Evolutionary conservation across 1,139 yeast genomes (phyloP), one percentile per base, ranked within the genome.

Genomic region (Suhomyces anneliseae): DNA sequence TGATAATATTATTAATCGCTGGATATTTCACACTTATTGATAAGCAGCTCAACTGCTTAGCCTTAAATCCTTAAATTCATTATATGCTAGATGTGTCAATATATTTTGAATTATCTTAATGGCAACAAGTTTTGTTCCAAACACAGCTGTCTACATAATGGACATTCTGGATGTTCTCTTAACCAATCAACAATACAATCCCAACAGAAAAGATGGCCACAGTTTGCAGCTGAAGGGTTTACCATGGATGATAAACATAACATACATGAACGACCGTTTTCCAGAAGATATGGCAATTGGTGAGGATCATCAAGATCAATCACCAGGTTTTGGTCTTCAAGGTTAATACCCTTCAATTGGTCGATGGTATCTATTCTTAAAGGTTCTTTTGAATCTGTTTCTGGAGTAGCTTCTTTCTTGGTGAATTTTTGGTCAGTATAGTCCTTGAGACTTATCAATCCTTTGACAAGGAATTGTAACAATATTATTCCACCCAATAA

Each of bases 121-220:
- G 93, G 89, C 42, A 92, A 68, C 42, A 92, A 68, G 57, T 87
- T 83, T 64, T 89, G 95, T 57, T 87, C 92, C 38, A 76, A 71
- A 51, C 93, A 81, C 39, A 73, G 76, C 54, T 85, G 95, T 51
- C 99, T 69, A 60, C 99, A 93, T 34, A 93, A 71, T 0, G 99
- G 98, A 62, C 99, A 93, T 60, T 90, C 97, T 0, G 92, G 85
- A 56, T 82, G 81, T 47, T 90, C 96, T 52, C 90, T 73, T 46
- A 90, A 81, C 98, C 98, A 93, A 56, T 88, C 96, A 7, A 83
- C 78, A 7, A 90, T 83, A 62, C 99, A 93, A 7, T 75, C 77
- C 98, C 98, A 93, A 66, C 99, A 93, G 64, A 88, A 92, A 14
- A 89, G 52, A 64, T 93, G 99, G 0, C 99, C 99, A 67, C 99